Base-by-base conservation (phyloP, 2,329 filamentous ascomycete genomes). In the Aspergillus sp. region DNA sequence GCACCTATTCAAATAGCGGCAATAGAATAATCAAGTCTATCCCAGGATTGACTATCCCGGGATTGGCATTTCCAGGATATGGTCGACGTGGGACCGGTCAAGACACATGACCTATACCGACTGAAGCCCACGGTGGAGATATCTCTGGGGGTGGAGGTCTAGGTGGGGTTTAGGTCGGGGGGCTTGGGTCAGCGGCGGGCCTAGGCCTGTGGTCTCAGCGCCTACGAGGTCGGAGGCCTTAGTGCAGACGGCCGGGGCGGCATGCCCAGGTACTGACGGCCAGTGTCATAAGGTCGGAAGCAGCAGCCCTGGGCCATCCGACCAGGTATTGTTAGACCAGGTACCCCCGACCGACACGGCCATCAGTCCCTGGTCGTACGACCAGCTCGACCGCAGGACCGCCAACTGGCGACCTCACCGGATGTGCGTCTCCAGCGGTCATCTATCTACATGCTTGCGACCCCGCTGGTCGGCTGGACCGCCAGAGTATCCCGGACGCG, bases 401-500 rank as follows among this genome's bases (percentile, higher is more conserved):
- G 40, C 47, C 25, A 49, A 49, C 38, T 49, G 25, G 47, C 29
- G 29, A 25, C 42, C 23, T 3, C 42, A 20, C 16, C 42, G 13
- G 42, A 31, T 45, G 42, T 29, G 16, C 3, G 42, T 25, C 42
- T 13, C 42, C 20, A 31, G 20, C 42, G 10, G 42, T 45, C 42
- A 17, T 45, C 42, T 45, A 17, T 31, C 42, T 45, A 53, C 50
- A 42, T 25, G 6, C 17, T 45, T 53, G 47, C 46, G 54, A 40
- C 47, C 47, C 44, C 23, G 23, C 19, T 52, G 17, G 56, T 47
- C 51, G 25, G 10, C 49, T 11, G 56, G 38, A 2, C 41, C 48
- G 20, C 45, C 45, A 32, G 10, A 45, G 13, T 45, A 29, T 45
- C 23, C n/a, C n/a, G 23, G 23, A 45, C 13, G 20, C 42, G 42